Evolutionary conservation across 257 asterid species (phyloP).

Genomic region (Verbascum thapsus): DNA sequence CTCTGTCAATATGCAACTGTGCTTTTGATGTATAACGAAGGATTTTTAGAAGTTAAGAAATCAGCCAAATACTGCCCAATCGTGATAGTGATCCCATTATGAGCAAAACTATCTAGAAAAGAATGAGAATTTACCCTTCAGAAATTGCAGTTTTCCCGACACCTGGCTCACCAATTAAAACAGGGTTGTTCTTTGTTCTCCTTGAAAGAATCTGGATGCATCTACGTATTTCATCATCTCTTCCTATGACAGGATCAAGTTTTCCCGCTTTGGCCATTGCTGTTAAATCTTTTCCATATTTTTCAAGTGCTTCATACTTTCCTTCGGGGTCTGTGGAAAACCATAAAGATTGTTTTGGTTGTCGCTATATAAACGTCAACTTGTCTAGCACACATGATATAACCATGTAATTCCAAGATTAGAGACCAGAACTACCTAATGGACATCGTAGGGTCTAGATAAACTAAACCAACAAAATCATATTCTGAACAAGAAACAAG

Average conservation of each 20-base stretch:
- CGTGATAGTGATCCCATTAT: neutral
- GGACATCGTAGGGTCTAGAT: neutral
- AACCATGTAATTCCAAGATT: neutral
- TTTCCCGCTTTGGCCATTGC: slow-evolving; percentile 97
- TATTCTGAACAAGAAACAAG: neutral
- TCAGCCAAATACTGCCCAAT: neutral
- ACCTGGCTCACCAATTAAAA: slow-evolving; percentile 95
- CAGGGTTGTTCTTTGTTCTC: slow-evolving; percentile 97
- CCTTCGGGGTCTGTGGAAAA: slow-evolving; percentile 85
- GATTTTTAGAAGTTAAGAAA: neutral
- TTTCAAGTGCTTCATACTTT: slow-evolving; percentile 84
- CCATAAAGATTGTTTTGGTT: slow-evolving; percentile 15
- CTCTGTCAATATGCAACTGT: neutral
- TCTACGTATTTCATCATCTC: slow-evolving; percentile 97
- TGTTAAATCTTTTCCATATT: slow-evolving; percentile 95
- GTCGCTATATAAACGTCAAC: neutral
- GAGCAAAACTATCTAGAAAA: slow-evolving; percentile 5
- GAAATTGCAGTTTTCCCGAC: slow-evolving; percentile 98
- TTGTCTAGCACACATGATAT: neutral
- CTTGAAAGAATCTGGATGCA: slow-evolving; percentile 96
- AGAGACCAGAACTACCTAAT: slow-evolving; percentile 2
- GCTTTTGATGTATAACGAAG: slow-evolving; percentile 14
- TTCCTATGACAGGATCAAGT: slow-evolving; percentile 97
- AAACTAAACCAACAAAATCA: neutral
- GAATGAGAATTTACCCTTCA: slow-evolving; percentile 69